Conservation (phyloP, 2,329 filamentous ascomycete genomes). For the Cladosporium sp. region DNA sequence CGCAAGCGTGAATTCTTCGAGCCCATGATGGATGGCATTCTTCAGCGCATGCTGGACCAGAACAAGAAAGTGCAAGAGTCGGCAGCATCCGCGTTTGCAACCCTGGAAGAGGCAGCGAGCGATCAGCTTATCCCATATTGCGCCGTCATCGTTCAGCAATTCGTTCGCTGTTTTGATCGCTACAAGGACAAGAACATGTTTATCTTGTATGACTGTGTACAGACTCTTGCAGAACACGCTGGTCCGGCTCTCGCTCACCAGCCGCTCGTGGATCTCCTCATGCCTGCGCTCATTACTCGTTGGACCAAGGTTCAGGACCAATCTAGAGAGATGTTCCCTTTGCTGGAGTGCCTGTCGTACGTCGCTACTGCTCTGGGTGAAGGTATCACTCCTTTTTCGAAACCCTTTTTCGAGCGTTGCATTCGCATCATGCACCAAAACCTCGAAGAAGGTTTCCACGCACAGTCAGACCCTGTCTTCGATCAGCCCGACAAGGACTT, state of each 20-base stretch:
- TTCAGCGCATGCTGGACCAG: slow-evolving; percentile 88
- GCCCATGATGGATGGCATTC: slow-evolving; percentile 93
- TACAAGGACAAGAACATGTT: slow-evolving; percentile 99
- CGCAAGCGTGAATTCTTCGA: slow-evolving; percentile 77
- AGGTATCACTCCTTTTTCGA: slow-evolving; percentile 76
- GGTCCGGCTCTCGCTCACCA: slow-evolving; percentile 73
- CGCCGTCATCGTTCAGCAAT: slow-evolving; percentile 83
- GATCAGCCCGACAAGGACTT: slow-evolving; percentile 95
- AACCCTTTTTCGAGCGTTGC: slow-evolving; percentile 80
- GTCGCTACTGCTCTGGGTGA: slow-evolving; percentile 79
- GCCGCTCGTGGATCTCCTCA: slow-evolving; percentile 75
- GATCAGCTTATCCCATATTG: slow-evolving; percentile 77
- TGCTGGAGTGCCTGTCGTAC: slow-evolving; percentile 95
- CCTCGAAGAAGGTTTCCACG: slow-evolving; percentile 70
- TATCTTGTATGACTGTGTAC: slow-evolving; percentile 96
- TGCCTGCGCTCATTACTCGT: slow-evolving; percentile 84
- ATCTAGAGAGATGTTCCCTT: slow-evolving; percentile 85
- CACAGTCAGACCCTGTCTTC: slow-evolving; percentile 56
- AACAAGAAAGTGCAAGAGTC: slow-evolving; percentile 99
- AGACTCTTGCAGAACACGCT: slow-evolving; percentile 89
- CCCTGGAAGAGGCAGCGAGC: slow-evolving; percentile 88
- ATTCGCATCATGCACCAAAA: slow-evolving; percentile 88
- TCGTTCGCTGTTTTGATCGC: slow-evolving; percentile 81
- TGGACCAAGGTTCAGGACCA: slow-evolving; percentile 85
- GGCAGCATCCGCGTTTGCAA: slow-evolving; percentile 90